Evolutionary conservation across 2,329 filamentous ascomycete genomes (phyloP).

Genomic region (Penicillium griseofulvum): DNA sequence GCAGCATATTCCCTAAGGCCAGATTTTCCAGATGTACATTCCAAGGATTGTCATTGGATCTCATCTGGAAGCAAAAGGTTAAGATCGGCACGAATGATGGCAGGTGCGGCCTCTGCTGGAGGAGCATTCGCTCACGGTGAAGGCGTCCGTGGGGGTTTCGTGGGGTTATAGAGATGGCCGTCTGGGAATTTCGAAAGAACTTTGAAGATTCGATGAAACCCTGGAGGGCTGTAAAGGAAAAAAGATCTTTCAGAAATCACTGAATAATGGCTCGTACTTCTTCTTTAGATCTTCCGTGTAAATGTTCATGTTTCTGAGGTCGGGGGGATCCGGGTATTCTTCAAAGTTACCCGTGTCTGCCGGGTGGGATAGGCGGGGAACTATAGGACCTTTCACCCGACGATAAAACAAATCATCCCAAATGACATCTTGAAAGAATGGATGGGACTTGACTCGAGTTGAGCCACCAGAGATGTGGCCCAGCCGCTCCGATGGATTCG

Average conservation of each 20-base stretch:
- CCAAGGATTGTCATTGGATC: constrained; percentile 2
- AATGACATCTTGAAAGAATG: constrained; percentile 61
- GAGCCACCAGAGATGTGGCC: constrained; percentile 63
- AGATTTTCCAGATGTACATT: background rate
- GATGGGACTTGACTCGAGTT: constrained; percentile 58
- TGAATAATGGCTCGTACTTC: constrained; percentile 60
- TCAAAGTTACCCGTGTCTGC: constrained; percentile 65
- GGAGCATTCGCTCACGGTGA: constrained; percentile 2
- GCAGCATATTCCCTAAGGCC: background rate
- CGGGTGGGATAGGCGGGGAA: constrained; percentile 58
- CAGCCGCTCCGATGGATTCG: constrained; percentile 61
- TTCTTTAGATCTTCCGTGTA: constrained; percentile 61
- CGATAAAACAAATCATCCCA: constrained; percentile 64
- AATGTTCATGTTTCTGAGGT: constrained; percentile 49
- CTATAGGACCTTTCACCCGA: constrained; percentile 59
- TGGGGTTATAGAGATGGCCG: background rate
- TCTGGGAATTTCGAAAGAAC: background rate
- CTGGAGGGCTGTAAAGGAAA: background rate
- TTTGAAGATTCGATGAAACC: background rate
- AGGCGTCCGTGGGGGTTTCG: constrained; percentile 3
- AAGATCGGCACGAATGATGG: background rate
- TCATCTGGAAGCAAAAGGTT: background rate
- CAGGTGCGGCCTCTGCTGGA: background rate
- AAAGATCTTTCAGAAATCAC: constrained; percentile 53
- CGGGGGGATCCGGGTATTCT: constrained; percentile 59